Conservation (phyloP, 2,329 filamentous ascomycete species). For the Monosporascus sp. region DNA sequence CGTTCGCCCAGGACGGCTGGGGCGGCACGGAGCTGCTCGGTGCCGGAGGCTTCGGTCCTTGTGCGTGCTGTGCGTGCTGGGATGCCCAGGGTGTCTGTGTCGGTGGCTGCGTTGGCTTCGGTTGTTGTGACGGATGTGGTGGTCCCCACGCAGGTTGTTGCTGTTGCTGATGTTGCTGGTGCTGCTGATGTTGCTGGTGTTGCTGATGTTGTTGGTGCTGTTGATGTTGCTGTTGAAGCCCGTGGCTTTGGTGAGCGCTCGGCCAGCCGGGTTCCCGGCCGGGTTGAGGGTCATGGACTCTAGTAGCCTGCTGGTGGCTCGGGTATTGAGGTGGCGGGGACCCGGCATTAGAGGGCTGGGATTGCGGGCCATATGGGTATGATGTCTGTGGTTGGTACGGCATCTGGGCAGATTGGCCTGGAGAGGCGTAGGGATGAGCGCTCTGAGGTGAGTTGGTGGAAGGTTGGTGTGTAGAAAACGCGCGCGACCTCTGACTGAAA, state of each 20-base stretch:
- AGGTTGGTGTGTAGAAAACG: constrained; percentile 28
- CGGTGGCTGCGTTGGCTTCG: constrained; percentile 29
- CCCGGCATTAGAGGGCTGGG: constrained; percentile 36
- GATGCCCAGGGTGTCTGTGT: constrained; percentile 33
- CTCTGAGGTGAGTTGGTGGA: constrained; percentile 43
- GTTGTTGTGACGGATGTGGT: constrained; percentile 31
- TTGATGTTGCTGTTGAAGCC: constrained; percentile 28
- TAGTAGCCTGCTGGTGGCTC: constrained; percentile 38
- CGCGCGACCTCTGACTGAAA: constrained; percentile 33
- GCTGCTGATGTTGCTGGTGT: constrained; percentile 15
- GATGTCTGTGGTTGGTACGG: constrained; percentile 39
- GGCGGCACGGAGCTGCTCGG: constrained; percentile 27
- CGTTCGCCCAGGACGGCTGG: constrained; percentile 31
- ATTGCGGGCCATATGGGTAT: constrained; percentile 38
- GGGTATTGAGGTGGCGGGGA: constrained; percentile 53
- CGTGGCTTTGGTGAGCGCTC: constrained; percentile 21
- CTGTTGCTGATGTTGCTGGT: constrained; percentile 19
- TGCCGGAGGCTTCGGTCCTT: constrained; percentile 31
- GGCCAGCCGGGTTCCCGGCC: constrained; percentile 33
- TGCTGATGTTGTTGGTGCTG: constrained; percentile 16
- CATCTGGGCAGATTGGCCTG: constrained; percentile 30
- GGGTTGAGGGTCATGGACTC: constrained; percentile 36
- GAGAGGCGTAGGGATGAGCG: constrained; percentile 40
- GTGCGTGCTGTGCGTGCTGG: constrained; percentile 33
- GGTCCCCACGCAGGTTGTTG: constrained; percentile 27